Percentiles rank a stretch among this genome's conserved stretches.
Evolutionary conservation across 2,329 filamentous ascomycete species (phyloP).

Genomic region (Orbilia oligospora): DNA sequence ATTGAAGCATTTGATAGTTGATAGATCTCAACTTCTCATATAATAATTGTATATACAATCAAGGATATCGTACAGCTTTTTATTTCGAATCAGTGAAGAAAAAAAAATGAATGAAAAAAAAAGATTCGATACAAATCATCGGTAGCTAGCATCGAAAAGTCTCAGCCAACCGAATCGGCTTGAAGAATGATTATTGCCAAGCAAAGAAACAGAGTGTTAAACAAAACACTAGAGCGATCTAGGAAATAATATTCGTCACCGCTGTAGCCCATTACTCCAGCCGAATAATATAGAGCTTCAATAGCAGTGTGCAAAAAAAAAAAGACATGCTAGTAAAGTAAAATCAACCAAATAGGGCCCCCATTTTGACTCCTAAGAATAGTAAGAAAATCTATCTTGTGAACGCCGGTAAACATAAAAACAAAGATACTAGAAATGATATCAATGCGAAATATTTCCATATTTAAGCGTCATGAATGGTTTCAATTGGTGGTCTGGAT

Average conservation of each 20-base stretch:
- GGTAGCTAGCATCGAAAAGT: neutral
- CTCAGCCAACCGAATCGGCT: slow-evolving; percentile 21
- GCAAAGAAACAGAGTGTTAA: slow-evolving; percentile 22
- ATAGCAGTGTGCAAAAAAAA: neutral
- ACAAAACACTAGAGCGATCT: slow-evolving; percentile 27
- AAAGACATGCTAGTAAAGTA: slow-evolving; percentile 29
- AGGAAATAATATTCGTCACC: slow-evolving; percentile 34
- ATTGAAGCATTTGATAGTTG: neutral
- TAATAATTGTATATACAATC: slow-evolving; percentile 14
- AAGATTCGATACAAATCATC: slow-evolving; percentile 11
- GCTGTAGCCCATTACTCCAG: slow-evolving; percentile 25
- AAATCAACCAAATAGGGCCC: slow-evolving; percentile 21
- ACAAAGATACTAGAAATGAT: slow-evolving; percentile 4
- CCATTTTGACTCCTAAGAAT: slow-evolving; percentile 43
- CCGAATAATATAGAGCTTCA: slow-evolving; percentile 10
- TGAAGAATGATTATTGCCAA: slow-evolving; percentile 26
- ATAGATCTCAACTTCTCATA: slow-evolving; percentile 4
- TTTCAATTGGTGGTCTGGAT: slow-evolving; percentile 75
- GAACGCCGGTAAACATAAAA: slow-evolving; percentile 31
- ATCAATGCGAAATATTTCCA: neutral
- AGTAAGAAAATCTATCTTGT: slow-evolving; percentile 23
- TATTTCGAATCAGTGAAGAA: slow-evolving; percentile 8
- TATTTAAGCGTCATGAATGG: slow-evolving; percentile 69
- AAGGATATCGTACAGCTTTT: slow-evolving; percentile 26
- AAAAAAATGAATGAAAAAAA: neutral